Evolutionary conservation across 2,329 filamentous ascomycete species (phyloP), one percentile per base, ranked within the genome.

Genomic region (Claviceps spartinae): DNA sequence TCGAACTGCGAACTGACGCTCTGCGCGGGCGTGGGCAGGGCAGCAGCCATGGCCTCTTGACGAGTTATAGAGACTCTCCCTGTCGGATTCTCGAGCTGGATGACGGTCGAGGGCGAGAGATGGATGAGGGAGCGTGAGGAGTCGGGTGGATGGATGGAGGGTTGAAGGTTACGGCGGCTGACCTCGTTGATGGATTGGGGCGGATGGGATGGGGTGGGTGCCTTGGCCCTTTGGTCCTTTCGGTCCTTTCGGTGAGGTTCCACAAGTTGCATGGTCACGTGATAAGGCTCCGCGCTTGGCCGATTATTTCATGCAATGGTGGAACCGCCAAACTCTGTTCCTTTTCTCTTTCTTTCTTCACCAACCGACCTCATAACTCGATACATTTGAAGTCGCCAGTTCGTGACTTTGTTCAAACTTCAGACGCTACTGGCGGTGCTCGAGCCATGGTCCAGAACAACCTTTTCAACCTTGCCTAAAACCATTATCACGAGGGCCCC

Each of bases 401-500:
- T 52, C 58, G 60, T 60, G 59, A 62, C 59, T 61, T 53, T 60
- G 58, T 54, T 63, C 58, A 48, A 47, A 61, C 58, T 50, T 50
- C 56, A 59, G 59, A 66, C 62, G 65, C 63, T 66, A 62, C 73
- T 76, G 76, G 67, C 71, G 71, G 72, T 67, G 22, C 68, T 68
- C 70, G 73, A 72, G 73, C 67, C 54, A 72, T 74, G 70, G 78
- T 79, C 77, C 64, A 81, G 78, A 82, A 63, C 58, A 71, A 77
- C 67, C 66, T 66, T 64, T 63, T 67, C 66, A 72, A 75, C 75
- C 71, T 79, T 80, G 76, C 71, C 72, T 75, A 82, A 82, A 81
- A 82, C 78, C 78, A 81, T 82, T 69, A 73, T 79, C 77, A 79
- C 75, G 78, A 82, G 78, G 76, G 78, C 77, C 78, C 76, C 76